phyloP scores from a whole-genome alignment of 1,284 basidiomycete genomes.

The Fomitopsis betulina region DNA sequence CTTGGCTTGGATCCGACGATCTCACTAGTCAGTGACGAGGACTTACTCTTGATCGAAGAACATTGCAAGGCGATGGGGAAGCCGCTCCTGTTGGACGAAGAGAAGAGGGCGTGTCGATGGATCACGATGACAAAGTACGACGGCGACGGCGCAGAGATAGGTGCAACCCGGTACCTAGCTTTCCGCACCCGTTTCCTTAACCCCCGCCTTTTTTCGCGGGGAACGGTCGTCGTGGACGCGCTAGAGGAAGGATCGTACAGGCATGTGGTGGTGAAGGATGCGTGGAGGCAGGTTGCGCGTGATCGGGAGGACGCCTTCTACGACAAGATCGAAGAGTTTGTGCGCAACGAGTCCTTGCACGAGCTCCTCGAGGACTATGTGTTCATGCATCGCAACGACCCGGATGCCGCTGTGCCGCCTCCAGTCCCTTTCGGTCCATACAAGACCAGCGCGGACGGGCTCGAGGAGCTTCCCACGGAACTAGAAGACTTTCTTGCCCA shows the following conservation, averaged over 20 bases:
- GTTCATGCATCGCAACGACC: too few species aligned
- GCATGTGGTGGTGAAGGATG: constrained; percentile 12
- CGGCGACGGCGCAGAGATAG: not conserved
- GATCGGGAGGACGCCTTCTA: not conserved
- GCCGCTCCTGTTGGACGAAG: not conserved
- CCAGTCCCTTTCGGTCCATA: too few species aligned
- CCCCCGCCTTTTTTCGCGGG: constrained; percentile 11
- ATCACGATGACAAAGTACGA: constrained; percentile 1
- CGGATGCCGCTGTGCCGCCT: too few species aligned
- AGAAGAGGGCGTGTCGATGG: constrained; percentile 2
- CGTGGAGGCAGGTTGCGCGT: constrained; percentile 10
- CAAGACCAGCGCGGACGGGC: too few species aligned
- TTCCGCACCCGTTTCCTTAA: constrained; percentile 9
- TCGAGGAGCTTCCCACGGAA: too few species aligned
- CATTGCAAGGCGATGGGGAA: not conserved
- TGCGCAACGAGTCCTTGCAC: not conserved
- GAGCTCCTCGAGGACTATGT: too few species aligned
- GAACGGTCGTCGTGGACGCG: constrained; percentile 9
- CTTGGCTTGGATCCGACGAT: constrained; percentile 1
- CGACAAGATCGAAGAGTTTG: not conserved
- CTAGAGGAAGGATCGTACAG: not conserved
- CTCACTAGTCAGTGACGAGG: too few species aligned
- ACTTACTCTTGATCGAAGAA: not conserved
- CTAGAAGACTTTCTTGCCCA: too few species aligned
- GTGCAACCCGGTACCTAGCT: constrained; percentile 2